Base-by-base conservation (phyloP, 441 rosid species). In the Monsonia emarginata region DNA sequence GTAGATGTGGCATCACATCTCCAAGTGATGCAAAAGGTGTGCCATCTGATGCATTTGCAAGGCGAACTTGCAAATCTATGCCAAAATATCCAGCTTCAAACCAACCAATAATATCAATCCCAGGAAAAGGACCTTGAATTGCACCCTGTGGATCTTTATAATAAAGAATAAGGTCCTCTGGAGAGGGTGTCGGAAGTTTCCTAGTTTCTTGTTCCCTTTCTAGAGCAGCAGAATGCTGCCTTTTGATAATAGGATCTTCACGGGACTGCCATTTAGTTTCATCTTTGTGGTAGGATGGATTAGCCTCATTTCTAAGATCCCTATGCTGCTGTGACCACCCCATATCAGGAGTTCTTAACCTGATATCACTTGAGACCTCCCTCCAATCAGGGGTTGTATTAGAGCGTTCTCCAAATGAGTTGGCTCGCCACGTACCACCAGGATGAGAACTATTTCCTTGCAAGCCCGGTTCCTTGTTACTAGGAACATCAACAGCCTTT, bases 41-140 rank as follows among this genome's bases (percentile, higher is more conserved):
- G 61, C 88, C 99, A 58, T 73, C 83, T 44, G 97, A 78, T 64
- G 93, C 89, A 85, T 54, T 83, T 27, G 83, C 88, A 66, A 65
- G 78, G 65, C 85, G 85, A 72, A 95, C 99, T 66, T 68, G 86
- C 83, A 95, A 82, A 77, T 95, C 97, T 76, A 95, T 88, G 71
- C 98, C 94, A 78, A 95, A 95, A 79, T 85, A 95, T 42, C 98
- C 98, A 78, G 96, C 91, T 83, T 95, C 98, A 77, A 86, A 88
- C 99, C 99, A 91, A 60, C 96, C 98, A 80, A 95, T 88, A 61
- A 95, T 83, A 81, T 91, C 99, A 80, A 75, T 66, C 25, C 99
- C 99, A 52, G 87, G 63, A 77, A 91, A 91, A 34, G 99, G 99
- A 46, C 99, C 98, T 80, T 91, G 99, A 69, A 91, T 72, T 79